Evolutionary conservation across 225 moss, liverwort and hornwort species (phyloP).

Genomic region (Bryum argenteum): DNA sequence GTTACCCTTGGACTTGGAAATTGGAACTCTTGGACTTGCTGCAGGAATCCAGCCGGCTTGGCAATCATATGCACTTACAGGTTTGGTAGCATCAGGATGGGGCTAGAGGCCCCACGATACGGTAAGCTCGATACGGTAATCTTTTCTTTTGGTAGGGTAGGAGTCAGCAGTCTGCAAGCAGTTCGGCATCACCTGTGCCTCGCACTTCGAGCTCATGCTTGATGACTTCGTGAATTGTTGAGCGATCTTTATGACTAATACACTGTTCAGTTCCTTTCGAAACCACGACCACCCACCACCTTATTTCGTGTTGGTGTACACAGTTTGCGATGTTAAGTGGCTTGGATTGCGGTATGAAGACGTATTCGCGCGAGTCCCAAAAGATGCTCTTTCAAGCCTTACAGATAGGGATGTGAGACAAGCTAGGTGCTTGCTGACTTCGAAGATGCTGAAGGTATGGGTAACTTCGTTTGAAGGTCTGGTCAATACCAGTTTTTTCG

Average conservation of each 20-base stretch:
- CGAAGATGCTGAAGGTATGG: conserved; percentile 82
- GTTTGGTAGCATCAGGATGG: conserved; percentile 90
- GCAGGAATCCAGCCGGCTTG: conserved; percentile 90
- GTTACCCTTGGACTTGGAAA: not conserved
- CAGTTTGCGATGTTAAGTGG: conserved; percentile 97
- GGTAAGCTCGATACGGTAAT: conserved; percentile 52
- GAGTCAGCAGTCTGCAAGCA: not conserved
- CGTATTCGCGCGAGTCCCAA: conserved; percentile 54
- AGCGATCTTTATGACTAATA: not conserved
- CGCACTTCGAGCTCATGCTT: not conserved
- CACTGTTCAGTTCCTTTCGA: conserved; percentile 4
- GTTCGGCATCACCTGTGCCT: not conserved
- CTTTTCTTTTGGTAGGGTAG: conserved; percentile 1
- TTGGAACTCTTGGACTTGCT: conserved; percentile 11
- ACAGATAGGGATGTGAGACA: conserved; percentile 65
- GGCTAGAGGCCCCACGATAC: conserved; percentile 73
- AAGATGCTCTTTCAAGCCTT: conserved; percentile 55
- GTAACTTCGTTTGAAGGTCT: not conserved
- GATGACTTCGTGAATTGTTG: not conserved
- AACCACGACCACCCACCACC: not conserved
- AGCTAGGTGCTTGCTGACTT: conserved; percentile 64
- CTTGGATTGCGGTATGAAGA: conserved; percentile 78
- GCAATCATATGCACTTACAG: conserved; percentile 91
- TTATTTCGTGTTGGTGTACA: conserved; percentile 22
- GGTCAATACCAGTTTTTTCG: conserved; percentile 2